phyloP scores from a whole-genome alignment of 106 monocot species.

The Apostasia ramifera region DNA sequence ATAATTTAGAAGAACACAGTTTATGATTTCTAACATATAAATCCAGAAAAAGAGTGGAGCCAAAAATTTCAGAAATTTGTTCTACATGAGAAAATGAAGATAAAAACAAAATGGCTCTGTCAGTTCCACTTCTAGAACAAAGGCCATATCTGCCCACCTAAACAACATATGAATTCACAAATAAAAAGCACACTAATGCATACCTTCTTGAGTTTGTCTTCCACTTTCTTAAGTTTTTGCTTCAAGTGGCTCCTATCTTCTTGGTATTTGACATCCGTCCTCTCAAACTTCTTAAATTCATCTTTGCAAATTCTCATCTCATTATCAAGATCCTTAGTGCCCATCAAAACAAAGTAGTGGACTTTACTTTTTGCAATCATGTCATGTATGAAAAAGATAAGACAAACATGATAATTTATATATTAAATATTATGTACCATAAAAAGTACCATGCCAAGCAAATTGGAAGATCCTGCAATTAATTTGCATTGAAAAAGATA shows the following conservation, averaged over 20 bases:
- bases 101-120: neutral
- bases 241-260: constrained; percentile 94
- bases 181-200: neutral
- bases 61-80: neutral
- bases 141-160: neutral
- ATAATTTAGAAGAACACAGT: constrained; percentile 3
- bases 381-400: neutral
- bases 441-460: too few species aligned
- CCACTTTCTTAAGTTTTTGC: constrained; percentile 79
- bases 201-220: constrained; percentile 83
- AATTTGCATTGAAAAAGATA: too few species aligned
- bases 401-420: too few species aligned
- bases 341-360: neutral
- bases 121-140: neutral
- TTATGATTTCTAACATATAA: too few species aligned
- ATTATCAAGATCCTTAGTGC: constrained; percentile 66
- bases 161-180: neutral
- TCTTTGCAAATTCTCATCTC: constrained; percentile 72
- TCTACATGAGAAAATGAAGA: neutral
- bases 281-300: constrained; percentile 87
- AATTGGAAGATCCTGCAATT: too few species aligned
- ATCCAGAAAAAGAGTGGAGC: too few species aligned
- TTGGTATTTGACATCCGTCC: constrained; percentile 69
- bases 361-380: neutral
- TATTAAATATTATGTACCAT: too few species aligned